A percentile compares a stretch with the other conserved stretches of the same genome.
Evolutionary conservation across 306 rosid genomes (phyloP).

Genomic region (Alnus rubra): DNA sequence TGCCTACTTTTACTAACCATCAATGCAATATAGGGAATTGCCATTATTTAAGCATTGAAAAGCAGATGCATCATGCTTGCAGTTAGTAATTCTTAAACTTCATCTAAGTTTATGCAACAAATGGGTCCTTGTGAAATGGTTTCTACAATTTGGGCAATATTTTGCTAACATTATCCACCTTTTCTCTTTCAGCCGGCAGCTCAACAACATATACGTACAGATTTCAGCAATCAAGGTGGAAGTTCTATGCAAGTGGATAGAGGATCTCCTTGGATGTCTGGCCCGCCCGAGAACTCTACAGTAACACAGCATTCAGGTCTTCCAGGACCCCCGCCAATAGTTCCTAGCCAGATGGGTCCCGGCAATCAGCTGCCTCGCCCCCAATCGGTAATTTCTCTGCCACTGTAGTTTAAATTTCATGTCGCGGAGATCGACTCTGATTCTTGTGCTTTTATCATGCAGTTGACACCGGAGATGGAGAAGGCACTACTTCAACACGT

Average conservation of each 20-base stretch:
- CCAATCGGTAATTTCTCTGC: conserved; percentile 42
- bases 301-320: conserved; percentile 58
- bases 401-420: conserved; percentile 8
- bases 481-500: conserved; percentile 94
- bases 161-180: background rate
- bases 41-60: background rate
- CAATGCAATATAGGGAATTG: background rate
- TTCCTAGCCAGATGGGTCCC: conserved; percentile 59
- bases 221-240: conserved; percentile 68
- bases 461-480: conserved; percentile 95
- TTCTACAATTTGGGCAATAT: background rate
- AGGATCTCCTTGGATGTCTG: conserved; percentile 73
- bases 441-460: conserved; percentile 22
- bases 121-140: background rate
- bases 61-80: background rate
- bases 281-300: conserved; percentile 50
- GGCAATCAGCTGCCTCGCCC: conserved; percentile 59
- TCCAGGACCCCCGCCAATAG: conserved; percentile 47
- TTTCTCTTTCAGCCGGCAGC: conserved; percentile 55
- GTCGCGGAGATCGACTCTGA: background rate
- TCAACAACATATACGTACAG: conserved; percentile 60
- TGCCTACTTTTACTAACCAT: background rate
- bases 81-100: background rate
- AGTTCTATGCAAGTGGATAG: conserved; percentile 72
- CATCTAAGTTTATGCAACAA: background rate